phyloP scores from a whole-genome alignment of 2,329 filamentous ascomycete species.

The Colletotrichum lentis region DNA sequence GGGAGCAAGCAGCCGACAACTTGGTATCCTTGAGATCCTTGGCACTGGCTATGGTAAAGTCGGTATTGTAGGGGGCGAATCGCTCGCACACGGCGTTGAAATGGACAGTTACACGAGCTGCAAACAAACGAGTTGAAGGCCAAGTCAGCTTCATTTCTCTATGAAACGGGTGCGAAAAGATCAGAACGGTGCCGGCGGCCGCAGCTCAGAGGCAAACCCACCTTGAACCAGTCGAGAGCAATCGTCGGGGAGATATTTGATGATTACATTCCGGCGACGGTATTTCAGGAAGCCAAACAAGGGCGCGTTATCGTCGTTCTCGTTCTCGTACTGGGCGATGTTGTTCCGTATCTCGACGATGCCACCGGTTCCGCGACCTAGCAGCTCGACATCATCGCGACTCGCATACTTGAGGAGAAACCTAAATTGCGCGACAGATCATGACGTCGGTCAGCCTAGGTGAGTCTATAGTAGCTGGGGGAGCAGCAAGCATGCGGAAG shows the following conservation, averaged over 20 bases:
- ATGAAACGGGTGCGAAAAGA: conserved; percentile 20
- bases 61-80: conserved; percentile 87
- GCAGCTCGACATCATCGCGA: conserved; percentile 85
- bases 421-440: conserved; percentile 61
- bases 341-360: conserved; percentile 82
- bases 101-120: conserved; percentile 83
- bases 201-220: conserved; percentile 53
- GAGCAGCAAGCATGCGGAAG: conserved; percentile 20
- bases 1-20: conserved; percentile 85
- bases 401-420: conserved; percentile 91
- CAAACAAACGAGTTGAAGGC: conserved; percentile 27
- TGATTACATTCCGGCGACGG: conserved; percentile 84
- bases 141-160: conserved; percentile 33
- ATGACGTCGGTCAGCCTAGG: conserved; percentile 20
- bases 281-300: conserved; percentile 93
- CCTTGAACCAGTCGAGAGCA: conserved; percentile 93
- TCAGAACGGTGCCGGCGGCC: conserved; percentile 25
- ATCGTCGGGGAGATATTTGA: conserved; percentile 91
- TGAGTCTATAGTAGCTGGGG: conserved; percentile 5
- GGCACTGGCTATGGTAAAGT: conserved; percentile 77
- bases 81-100: conserved; percentile 72
- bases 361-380: conserved; percentile 80
- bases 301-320: conserved; percentile 73
- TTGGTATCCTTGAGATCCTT: conserved; percentile 87
- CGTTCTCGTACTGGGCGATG: conserved; percentile 73